Conservation (phyloP, 1,284 basidiomycete genomes). For the Heterobasidion parviporum region DNA sequence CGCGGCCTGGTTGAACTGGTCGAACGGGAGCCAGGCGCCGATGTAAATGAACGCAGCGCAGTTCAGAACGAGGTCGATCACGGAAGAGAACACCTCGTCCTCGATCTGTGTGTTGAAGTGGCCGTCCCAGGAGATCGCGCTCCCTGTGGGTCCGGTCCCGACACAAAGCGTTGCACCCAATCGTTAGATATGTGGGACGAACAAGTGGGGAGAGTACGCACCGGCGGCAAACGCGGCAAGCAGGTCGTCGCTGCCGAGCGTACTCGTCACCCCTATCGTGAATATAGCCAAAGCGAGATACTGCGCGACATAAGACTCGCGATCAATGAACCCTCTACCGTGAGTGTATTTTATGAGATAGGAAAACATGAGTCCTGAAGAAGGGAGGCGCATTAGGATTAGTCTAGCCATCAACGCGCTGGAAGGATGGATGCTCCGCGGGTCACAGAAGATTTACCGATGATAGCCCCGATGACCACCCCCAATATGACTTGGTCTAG, state of each 20-base stretch:
- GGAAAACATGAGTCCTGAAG: slow-evolving; percentile 38
- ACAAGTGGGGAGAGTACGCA: slow-evolving; percentile 10
- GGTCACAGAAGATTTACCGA: not conserved
- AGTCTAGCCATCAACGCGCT: not conserved
- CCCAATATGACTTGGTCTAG: slow-evolving; percentile 2
- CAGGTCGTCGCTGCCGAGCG: slow-evolving; percentile 80
- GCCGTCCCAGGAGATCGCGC: slow-evolving; percentile 91
- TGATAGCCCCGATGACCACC: not conserved
- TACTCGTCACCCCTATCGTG: slow-evolving; percentile 69
- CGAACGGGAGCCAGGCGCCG: slow-evolving; percentile 83
- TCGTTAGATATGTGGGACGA: no score
- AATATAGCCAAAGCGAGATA: slow-evolving; percentile 81
- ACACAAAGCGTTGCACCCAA: slow-evolving; percentile 17
- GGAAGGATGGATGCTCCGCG: not conserved
- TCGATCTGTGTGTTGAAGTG: slow-evolving; percentile 84
- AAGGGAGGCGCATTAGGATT: not conserved
- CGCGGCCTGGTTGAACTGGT: slow-evolving; percentile 49
- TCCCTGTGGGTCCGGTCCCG: slow-evolving; percentile 65
- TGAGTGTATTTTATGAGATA: slow-evolving; percentile 81
- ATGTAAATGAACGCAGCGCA: slow-evolving; percentile 87
- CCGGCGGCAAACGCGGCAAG: slow-evolving; percentile 92
- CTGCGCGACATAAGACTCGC: slow-evolving; percentile 86
- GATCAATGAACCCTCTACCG: slow-evolving; percentile 71
- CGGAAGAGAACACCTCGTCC: slow-evolving; percentile 80
- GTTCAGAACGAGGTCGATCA: slow-evolving; percentile 83